Evolutionary conservation across 305 asterid species (phyloP).

Genomic region (Fraxinus paxiana): DNA sequence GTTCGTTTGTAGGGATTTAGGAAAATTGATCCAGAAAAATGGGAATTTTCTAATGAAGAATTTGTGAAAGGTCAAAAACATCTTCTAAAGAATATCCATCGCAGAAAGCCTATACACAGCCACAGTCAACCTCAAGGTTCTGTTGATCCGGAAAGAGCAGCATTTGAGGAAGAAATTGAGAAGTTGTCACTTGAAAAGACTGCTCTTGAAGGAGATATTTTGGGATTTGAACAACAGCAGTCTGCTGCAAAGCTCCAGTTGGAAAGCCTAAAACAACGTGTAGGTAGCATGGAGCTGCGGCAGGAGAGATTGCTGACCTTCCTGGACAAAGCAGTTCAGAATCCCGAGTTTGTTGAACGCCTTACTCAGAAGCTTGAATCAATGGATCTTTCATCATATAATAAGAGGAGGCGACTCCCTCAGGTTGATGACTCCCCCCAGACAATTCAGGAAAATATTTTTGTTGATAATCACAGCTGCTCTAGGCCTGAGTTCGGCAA

Average conservation of each 20-base stretch:
- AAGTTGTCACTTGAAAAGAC: conserved; percentile 69
- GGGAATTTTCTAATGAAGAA: conserved; percentile 95
- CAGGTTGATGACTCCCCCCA: conserved; percentile 44
- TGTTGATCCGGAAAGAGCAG: conserved; percentile 72
- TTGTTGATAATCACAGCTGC: conserved; percentile 53
- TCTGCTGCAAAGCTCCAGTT: conserved; percentile 58
- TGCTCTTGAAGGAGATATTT: conserved; percentile 51
- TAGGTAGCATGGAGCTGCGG: conserved; percentile 61
- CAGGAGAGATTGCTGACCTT: conserved; percentile 58
- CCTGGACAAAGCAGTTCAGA: conserved; percentile 57
- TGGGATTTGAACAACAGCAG: conserved; percentile 52
- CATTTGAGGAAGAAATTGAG: conserved; percentile 84
- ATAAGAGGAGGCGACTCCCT: conserved; percentile 82
- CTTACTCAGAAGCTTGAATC: conserved; percentile 73
- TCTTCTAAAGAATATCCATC: conserved; percentile 82
- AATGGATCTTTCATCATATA: conserved; percentile 75
- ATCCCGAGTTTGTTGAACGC: conserved; percentile 61
- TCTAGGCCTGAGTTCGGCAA: conserved; percentile 47
- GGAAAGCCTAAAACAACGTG: conserved; percentile 54
- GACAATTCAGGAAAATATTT: conserved; percentile 42
- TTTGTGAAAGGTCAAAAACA: conserved; percentile 84
- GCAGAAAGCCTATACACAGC: conserved; percentile 94
- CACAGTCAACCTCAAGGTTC: conserved; percentile 84
- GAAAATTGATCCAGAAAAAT: conserved; percentile 91
- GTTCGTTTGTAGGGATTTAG: conserved; percentile 64